A percentile compares a stretch with the other conserved stretches of the same genome.
Conservation (phyloP, 176 grass and related monocot genomes). For the Coix lacrymajobi region DNA sequence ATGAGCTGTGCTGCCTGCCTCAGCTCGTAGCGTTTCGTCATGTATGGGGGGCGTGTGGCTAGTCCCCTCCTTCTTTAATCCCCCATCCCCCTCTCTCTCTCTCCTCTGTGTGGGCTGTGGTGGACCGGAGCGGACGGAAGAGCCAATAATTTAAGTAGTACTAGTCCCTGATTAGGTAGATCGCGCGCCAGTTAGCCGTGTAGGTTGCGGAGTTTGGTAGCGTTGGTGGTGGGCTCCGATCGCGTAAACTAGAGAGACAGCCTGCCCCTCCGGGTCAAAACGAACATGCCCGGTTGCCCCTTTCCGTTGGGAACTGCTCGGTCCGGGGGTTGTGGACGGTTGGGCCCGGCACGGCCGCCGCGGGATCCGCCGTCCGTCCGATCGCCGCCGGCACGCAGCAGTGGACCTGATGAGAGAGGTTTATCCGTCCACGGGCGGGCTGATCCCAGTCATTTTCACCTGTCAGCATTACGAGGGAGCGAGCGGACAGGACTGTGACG, state of each 20-base stretch:
- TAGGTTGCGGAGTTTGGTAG: constrained; percentile 26
- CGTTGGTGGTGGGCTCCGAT: constrained; percentile 4
- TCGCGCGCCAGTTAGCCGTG: constrained; percentile 3
- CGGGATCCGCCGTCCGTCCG: not conserved
- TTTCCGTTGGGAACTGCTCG: constrained; percentile 17
- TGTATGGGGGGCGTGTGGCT: not conserved
- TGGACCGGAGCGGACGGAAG: not conserved
- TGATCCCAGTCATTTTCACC: not conserved
- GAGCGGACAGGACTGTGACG: not conserved
- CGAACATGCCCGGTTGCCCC: not conserved
- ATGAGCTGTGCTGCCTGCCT: constrained; percentile 20
- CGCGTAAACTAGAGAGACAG: not conserved
- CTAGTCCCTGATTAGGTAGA: constrained; percentile 25
- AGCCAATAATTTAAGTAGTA: constrained; percentile 33
- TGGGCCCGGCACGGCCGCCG: not conserved
- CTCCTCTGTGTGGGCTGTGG: not conserved
- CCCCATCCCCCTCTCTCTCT: not conserved
- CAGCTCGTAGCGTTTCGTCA: constrained; percentile 16
- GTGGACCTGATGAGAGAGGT: not conserved
- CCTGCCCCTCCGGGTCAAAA: constrained; percentile 11
- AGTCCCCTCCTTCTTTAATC: not conserved
- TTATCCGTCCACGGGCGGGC: not conserved
- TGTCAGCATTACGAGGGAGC: not conserved
- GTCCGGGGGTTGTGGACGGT: not conserved
- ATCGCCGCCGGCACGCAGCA: not conserved